A percentile compares a stretch with the other conserved stretches of the same genome.
Conservation (phyloP, 495 filamentous ascomycete genomes). For the Podospora anserina region DNA sequence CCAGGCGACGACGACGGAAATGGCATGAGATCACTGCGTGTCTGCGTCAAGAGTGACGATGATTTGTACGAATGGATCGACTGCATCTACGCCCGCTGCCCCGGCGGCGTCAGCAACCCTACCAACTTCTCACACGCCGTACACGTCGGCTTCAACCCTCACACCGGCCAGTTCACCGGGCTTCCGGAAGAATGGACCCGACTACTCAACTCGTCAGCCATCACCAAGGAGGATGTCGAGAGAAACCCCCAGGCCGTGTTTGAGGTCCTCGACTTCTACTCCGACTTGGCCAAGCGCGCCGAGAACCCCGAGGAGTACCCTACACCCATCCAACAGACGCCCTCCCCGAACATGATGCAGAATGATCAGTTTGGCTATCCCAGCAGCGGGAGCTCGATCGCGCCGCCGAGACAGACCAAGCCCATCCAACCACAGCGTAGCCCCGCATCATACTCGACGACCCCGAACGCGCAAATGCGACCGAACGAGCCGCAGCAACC, state of each 20-base stretch:
- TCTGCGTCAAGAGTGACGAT: constrained; percentile 88
- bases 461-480: constrained; percentile 31
- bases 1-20: constrained; percentile 67
- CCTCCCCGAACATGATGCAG: constrained; percentile 51
- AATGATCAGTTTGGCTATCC: constrained; percentile 68
- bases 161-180: constrained; percentile 88
- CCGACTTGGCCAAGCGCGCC: constrained; percentile 83
- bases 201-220: constrained; percentile 87
- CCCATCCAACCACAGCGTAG: constrained; percentile 48
- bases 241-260: constrained; percentile 98
- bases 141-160: constrained; percentile 94
- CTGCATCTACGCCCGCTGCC: constrained; percentile 91
- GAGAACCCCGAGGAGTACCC: constrained; percentile 76
- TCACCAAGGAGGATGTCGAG: constrained; percentile 96
- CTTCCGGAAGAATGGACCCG: constrained; percentile 95
- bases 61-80: constrained; percentile 99
- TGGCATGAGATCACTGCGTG: constrained; percentile 73
- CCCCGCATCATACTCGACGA: constrained; percentile 41
- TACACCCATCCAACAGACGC: constrained; percentile 64
- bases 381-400: constrained; percentile 60
- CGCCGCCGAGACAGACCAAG: constrained; percentile 63
- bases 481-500: constrained; percentile 44
- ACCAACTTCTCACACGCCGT: constrained; percentile 96
- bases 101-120: constrained; percentile 94
- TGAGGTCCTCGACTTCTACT: constrained; percentile 96